Base-by-base conservation (phyloP, 768 basidiomycete species). In the Tremella fuciformis region DNA sequence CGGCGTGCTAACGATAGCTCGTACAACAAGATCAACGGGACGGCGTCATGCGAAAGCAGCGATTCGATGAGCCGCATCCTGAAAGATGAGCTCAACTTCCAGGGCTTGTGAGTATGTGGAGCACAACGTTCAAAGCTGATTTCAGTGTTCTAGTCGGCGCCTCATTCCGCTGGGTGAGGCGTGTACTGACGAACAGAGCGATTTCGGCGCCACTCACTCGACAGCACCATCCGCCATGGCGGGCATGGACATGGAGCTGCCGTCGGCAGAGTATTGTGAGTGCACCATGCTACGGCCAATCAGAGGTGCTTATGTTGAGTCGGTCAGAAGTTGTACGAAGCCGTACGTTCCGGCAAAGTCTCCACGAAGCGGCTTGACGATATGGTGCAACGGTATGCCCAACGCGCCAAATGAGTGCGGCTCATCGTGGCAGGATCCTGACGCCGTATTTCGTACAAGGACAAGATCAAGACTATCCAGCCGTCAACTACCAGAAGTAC, bases 401-500 rank as follows among this genome's bases (percentile, higher is more conserved):
- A n/a, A 50, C 16, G 21, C 21, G 41, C 13, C 25, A 49, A 19
- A 24, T 34, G 16, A 19, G 42, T 18, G 15, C 13, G 9, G 21
- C 44, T 48, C 26, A 29, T 48, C 24, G 3, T 13, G 25, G 29
- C 50, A 72, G 73, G 8, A 74, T 76, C 40, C 60, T 76, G n/a
- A 74, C 71, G 2, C 71, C 82, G 7, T 88, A 84, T 83, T 85
- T 71, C 55, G 63, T 63, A 7, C 60, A 75, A 18, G 67, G 70
- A 38, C 80, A 79, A 77, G 86, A 91, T 74, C 70, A 80, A 2
- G 72, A 78, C n/a, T 91, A 83, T 75, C 89, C 89, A 0, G 51
- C 69, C 15, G 79, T 81, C 55, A 88, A 85, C 78, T 73, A 58
- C 41, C 66, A 73, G 37, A 66, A 64, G 34, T 67, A 63, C 48